A percentile compares a stretch with the other conserved stretches of the same genome.
phyloP scores from a whole-genome alignment of 2,329 filamentous ascomycete genomes.

The Trichoderma cornu-damae region DNA sequence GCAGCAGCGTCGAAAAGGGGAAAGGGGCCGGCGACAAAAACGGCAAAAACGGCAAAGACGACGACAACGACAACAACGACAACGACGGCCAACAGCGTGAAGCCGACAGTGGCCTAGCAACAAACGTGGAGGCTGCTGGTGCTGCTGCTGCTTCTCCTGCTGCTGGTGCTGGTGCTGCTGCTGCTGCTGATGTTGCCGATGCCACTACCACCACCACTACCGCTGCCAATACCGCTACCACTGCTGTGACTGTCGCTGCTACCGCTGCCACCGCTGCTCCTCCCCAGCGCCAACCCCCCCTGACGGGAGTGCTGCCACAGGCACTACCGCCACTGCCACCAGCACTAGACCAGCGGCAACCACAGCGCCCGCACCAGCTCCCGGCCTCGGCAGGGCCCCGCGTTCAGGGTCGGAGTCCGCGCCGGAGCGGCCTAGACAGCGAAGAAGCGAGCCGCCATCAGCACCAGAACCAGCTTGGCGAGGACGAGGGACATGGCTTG shows the following conservation, averaged over 20 bases:
- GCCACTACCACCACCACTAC: neutral
- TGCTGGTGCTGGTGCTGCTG: neutral
- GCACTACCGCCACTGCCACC: neutral
- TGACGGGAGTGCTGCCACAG: conserved; percentile 3
- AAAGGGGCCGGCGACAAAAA: neutral
- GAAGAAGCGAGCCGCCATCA: conserved; percentile 4
- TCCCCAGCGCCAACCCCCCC: neutral
- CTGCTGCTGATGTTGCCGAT: neutral
- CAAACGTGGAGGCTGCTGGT: neutral
- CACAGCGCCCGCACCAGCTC: conserved; percentile 19
- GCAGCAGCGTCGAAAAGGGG: neutral
- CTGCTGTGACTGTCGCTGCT: neutral
- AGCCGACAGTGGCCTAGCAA: neutral
- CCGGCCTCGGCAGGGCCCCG: conserved; percentile 12
- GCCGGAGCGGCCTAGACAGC: neutral
- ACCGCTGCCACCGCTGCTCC: neutral
- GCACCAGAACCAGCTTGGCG: conserved; percentile 3
- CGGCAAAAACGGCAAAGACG: neutral
- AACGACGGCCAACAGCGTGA: neutral
- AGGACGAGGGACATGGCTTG: conserved; percentile 1
- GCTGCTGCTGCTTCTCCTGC: neutral
- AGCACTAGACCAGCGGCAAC: conserved; percentile 1
- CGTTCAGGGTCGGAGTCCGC: conserved; percentile 6
- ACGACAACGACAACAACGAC: neutral
- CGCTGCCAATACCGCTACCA: neutral